These are phyloP conservation scores for Boletus barrowsii DNA, from an alignment of 768 basidiomycete genomes.

Conservation along the genomic window DNA sequence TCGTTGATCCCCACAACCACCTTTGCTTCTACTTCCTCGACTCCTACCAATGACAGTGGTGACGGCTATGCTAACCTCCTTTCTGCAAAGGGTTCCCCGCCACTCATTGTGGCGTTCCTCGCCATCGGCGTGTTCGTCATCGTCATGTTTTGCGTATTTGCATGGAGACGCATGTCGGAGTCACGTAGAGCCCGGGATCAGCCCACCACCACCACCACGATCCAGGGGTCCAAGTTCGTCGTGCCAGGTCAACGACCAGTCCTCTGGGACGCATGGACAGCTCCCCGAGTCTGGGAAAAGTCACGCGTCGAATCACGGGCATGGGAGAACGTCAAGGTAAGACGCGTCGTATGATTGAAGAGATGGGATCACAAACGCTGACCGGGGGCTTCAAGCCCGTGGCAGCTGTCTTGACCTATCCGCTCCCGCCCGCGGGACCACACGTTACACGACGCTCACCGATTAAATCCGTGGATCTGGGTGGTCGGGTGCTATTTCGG, in stretches of 20 bases:
- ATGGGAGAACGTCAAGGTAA: constrained; percentile 45
- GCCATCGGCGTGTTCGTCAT: constrained; percentile 53
- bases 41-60: not conserved
- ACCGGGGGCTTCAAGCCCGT: constrained; percentile 21
- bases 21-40: not conserved
- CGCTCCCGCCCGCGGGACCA: not conserved
- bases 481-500: not conserved
- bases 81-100: constrained; percentile 42
- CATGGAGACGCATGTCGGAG: constrained; percentile 39
- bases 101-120: constrained; percentile 58
- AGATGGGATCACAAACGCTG: not conserved
- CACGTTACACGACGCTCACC: not conserved
- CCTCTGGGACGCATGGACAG: constrained; percentile 45
- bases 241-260: constrained; percentile 33
- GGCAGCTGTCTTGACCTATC: constrained; percentile 16
- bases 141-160: constrained; percentile 48
- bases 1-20: constrained; percentile 6
- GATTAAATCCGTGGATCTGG: not conserved
- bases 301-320: constrained; percentile 9
- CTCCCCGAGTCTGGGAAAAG: not conserved
- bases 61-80: constrained; percentile 13
- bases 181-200: constrained; percentile 15
- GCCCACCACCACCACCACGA: not conserved
- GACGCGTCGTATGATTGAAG: constrained; percentile 3
- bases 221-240: not conserved